These are phyloP conservation scores for Penicillium parvum DNA, from an alignment of 495 filamentous ascomycete species.

Conservation along the genomic window DNA sequence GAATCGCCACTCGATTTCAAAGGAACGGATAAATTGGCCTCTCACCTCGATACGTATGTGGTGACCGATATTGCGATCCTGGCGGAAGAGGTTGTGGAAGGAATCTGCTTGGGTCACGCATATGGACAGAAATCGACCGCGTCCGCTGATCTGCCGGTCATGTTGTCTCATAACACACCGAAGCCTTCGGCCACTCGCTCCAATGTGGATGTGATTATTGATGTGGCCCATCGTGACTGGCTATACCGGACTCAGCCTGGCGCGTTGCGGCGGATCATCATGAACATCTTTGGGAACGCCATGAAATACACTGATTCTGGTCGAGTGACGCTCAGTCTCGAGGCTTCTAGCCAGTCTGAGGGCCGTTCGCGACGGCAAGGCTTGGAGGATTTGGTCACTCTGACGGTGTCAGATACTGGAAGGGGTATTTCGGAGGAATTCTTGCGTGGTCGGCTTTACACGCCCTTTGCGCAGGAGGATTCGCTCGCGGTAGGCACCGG, in stretches of 20 bases:
- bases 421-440: slow-evolving; percentile 73
- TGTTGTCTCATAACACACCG: slow-evolving; percentile 9
- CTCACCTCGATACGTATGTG: slow-evolving; percentile 46
- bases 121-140: slow-evolving; percentile 35
- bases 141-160: slow-evolving; percentile 23
- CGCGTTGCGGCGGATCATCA: slow-evolving; percentile 67
- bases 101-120: slow-evolving; percentile 48
- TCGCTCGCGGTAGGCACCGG: slow-evolving; percentile 53
- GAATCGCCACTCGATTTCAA: slow-evolving; percentile 28
- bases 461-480: slow-evolving; percentile 74
- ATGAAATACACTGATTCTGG: slow-evolving; percentile 73
- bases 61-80: slow-evolving; percentile 39
- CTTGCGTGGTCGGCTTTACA: slow-evolving; percentile 63
- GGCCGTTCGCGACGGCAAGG: slow-evolving; percentile 32
- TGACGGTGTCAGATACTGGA: slow-evolving; percentile 63
- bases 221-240: slow-evolving; percentile 59
- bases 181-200: slow-evolving; percentile 7
- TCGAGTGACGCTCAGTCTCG: slow-evolving; percentile 58
- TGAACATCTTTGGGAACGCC: slow-evolving; percentile 81
- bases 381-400: slow-evolving; percentile 35
- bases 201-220: slow-evolving; percentile 56
- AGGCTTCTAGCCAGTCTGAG: slow-evolving; percentile 36
- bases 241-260: slow-evolving; percentile 65
- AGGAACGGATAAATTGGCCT: slow-evolving; percentile 27
- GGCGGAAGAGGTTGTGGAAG: slow-evolving; percentile 49